A percentile compares a stretch with the other conserved stretches of the same genome.
Evolutionary conservation across 176 grass and related monocot genomes (phyloP).

Genomic region (Triticum monococcum): DNA sequence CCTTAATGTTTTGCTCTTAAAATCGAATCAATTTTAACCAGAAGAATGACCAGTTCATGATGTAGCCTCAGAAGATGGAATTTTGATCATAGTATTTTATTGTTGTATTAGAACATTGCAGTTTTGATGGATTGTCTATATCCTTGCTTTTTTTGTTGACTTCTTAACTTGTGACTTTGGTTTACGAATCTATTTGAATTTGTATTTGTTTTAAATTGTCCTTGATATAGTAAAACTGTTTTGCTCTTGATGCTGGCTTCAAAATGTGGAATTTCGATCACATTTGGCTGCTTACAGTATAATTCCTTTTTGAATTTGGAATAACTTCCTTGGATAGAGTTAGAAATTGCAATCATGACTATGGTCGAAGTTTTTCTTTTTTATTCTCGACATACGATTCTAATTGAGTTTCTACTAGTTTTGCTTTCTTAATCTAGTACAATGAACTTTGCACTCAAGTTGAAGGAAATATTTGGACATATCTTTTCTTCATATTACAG

Average conservation of each 20-base stretch:
- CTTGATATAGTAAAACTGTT: not conserved
- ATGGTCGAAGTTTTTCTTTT: not conserved
- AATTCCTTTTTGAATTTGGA: not conserved
- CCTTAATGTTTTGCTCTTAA: not conserved
- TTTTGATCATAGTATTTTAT: not conserved
- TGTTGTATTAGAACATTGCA: not conserved
- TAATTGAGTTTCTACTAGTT: slow-evolving; percentile 2
- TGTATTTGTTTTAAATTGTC: not conserved
- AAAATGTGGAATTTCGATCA: not conserved
- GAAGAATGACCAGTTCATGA: not conserved
- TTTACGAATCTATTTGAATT: not conserved
- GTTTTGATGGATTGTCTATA: not conserved
- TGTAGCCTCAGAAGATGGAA: not conserved
- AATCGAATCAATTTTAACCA: not conserved
- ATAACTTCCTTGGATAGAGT: not conserved
- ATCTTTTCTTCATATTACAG: not conserved
- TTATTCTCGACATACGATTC: not conserved
- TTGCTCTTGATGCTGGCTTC: not conserved
- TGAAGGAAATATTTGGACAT: not conserved
- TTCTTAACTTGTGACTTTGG: not conserved
- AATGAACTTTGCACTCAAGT: not conserved
- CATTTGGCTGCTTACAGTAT: not conserved
- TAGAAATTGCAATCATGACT: not conserved
- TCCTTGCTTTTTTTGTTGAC: not conserved
- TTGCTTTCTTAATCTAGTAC: not conserved